These are phyloP conservation scores for Thecamonas trahens DNA, from an alignment of 78 protist species.

Conservation along the genomic window DNA sequence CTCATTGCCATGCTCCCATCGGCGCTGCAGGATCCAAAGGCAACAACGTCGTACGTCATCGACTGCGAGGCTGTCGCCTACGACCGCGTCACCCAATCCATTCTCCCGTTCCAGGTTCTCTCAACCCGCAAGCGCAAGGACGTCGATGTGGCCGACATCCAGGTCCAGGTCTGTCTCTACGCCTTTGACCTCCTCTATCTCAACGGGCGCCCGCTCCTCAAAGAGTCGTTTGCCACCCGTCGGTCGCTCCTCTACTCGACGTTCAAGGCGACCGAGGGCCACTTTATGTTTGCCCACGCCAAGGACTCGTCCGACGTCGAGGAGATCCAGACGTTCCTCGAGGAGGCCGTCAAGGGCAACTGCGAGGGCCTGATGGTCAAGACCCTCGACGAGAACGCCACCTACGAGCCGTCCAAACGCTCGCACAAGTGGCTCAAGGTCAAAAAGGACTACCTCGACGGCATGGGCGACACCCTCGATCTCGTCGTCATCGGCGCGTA, in stretches of 20 bases:
- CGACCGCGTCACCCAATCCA: constrained; percentile 40
- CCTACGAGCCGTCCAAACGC: constrained; percentile 77
- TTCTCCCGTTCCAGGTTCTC: constrained; percentile 92
- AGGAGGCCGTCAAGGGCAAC: constrained; percentile 50
- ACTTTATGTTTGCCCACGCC: constrained; percentile 59
- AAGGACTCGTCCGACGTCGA: constrained; percentile 55
- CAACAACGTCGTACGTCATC: constrained; percentile 36
- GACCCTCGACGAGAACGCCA: constrained; percentile 67
- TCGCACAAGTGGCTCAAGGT: constrained; percentile 90
- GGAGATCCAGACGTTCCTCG: constrained; percentile 70
- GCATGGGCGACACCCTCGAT: constrained; percentile 93
- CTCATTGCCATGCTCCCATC: constrained; percentile 30
- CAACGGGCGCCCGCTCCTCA: constrained; percentile 42
- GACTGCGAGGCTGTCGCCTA: constrained; percentile 94
- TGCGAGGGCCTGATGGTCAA: constrained; percentile 98
- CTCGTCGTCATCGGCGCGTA: constrained; percentile 95
- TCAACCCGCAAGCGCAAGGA: constrained; percentile 80
- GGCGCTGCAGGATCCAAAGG: constrained; percentile 8
- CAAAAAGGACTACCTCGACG: constrained; percentile 93
- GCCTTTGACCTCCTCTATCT: constrained; percentile 93
- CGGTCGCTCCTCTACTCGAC: constrained; percentile 16
- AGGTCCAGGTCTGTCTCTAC: constrained; percentile 84
- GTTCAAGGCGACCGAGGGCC: constrained; percentile 8
- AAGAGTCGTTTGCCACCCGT: constrained; percentile 15
- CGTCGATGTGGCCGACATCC: constrained; percentile 40